Evolutionary conservation across 1,284 basidiomycete species (phyloP).

Genomic region (Cryptococcus sp.): DNA sequence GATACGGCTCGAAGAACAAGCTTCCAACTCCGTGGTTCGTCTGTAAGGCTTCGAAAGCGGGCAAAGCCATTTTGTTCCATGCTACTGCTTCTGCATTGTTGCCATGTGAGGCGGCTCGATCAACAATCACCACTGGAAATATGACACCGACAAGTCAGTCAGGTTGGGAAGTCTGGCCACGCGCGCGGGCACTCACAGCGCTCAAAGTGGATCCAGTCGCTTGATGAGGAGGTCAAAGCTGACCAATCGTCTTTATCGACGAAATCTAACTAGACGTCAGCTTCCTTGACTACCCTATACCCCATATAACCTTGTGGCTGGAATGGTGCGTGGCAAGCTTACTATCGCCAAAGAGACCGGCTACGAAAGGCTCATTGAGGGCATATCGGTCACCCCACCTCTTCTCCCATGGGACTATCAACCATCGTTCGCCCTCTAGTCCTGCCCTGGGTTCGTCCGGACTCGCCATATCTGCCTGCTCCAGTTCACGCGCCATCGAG

Average conservation of each 20-base stretch:
- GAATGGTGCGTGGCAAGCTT: not conserved
- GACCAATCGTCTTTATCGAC: no score
- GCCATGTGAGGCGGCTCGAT: conserved; percentile 36
- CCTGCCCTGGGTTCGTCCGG: conserved; percentile 2
- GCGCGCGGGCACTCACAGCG: not conserved
- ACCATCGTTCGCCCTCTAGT: conserved; percentile 8
- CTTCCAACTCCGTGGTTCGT: conserved; percentile 4
- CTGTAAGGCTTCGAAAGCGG: conserved; percentile 18
- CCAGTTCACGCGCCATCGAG: no score
- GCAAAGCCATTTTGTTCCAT: conserved; percentile 40
- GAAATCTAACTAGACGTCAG: no score
- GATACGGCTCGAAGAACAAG: conserved; percentile 2
- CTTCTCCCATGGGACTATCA: conserved; percentile 29
- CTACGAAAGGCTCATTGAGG: conserved; percentile 24
- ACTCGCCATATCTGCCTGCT: not conserved
- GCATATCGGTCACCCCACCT: conserved; percentile 30
- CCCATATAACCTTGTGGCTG: no score
- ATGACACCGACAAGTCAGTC: not conserved
- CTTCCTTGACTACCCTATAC: no score
- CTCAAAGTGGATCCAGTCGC: not conserved
- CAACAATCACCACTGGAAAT: conserved; percentile 29
- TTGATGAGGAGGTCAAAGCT: not conserved
- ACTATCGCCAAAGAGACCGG: conserved; percentile 23
- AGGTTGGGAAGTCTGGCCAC: not conserved
- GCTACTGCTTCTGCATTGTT: conserved; percentile 22